Evolutionary conservation across 768 basidiomycete genomes (phyloP), one percentile per base, ranked within the genome.

Genomic region (Xerocomus brunneocitrinus): DNA sequence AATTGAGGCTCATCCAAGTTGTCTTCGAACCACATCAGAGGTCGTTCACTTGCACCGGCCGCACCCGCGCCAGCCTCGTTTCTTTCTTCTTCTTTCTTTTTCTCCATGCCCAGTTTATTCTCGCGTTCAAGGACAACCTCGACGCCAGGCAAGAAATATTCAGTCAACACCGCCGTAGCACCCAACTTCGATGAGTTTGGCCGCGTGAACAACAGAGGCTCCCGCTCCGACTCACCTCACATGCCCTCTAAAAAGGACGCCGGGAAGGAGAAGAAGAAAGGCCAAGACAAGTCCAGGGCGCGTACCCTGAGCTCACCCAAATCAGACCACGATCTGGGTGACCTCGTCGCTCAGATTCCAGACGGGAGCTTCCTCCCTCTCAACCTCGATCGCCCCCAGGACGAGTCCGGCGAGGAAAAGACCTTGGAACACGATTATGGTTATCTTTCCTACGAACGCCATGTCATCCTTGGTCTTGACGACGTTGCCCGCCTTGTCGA

Each of bases 391-490:
- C 71, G 69, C 12, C 80, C 79, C 16, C 68, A 68, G 53, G 63
- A 64, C 58, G 74, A 74, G 53, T 60, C 71, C 2, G 67, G 71
- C 32, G 68, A 68, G 24, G 75, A 76, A 54, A 70, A 69, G 47
- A 64, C 73, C 14, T 68, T 76, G 16, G 65, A 72, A 42, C 70
- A 74, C 55, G 79, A 78, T 54, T 91, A 91, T 62, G 87, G 89
- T 46, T 89, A 89, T 61, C 77, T 91, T 39, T 83, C 82, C 4
- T 83, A 82, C 68, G 79, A 84, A 52, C 76, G 84, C 31, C 84
- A 91, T 63, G 83, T 91, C 55, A 76, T 89, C 14, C 79, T 92
- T 0, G 85, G 86, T n/a, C 77, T 89, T 14, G 82, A 86, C 49
- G 80, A 90, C 62, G 80, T 88, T 38, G 78, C 80, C 6, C 78